Evolutionary conservation across 495 filamentous ascomycete genomes (phyloP).

Genomic region (Aspergillus mulundensis): DNA sequence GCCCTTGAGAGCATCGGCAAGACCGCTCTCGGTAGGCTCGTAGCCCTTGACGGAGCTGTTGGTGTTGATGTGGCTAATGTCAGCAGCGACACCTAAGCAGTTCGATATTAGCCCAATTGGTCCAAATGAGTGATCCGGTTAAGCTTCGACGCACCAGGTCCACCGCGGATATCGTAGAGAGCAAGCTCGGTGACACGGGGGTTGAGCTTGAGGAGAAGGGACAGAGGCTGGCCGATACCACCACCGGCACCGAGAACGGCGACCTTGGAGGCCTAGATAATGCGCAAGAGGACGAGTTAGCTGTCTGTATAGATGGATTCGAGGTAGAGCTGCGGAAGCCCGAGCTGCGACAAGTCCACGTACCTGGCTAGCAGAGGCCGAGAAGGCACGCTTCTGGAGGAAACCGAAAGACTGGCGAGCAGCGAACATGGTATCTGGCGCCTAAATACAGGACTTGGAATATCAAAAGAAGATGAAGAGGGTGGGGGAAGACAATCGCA

Average conservation of each 20-base stretch:
- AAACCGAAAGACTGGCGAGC: conserved; percentile 65
- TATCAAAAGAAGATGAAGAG: conserved; percentile 15
- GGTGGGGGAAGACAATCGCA: conserved; percentile 13
- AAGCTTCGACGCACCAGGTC: conserved; percentile 65
- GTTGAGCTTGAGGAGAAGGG: conserved; percentile 97
- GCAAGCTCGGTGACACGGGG: conserved; percentile 86
- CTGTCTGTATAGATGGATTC: conserved; percentile 11
- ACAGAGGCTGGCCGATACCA: conserved; percentile 97
- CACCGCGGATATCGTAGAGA: conserved; percentile 95
- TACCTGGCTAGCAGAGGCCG: conserved; percentile 86
- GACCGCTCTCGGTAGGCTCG: conserved; percentile 67
- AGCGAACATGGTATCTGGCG: conserved; percentile 64
- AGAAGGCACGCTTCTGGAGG: conserved; percentile 88
- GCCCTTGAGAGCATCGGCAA: conserved; percentile 73
- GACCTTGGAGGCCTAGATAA: conserved; percentile 83
- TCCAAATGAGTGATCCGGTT: background rate
- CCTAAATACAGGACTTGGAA: conserved; percentile 12
- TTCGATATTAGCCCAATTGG: conserved; percentile 7
- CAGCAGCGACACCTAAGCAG: conserved; percentile 84
- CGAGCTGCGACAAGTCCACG: conserved; percentile 21
- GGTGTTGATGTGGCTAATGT: conserved; percentile 98
- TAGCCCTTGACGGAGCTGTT: conserved; percentile 93
- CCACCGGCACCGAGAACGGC: conserved; percentile 92
- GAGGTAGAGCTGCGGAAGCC: conserved; percentile 13
- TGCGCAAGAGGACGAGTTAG: conserved; percentile 32